Evolutionary conservation across 2,329 filamentous ascomycete species (phyloP).

Genomic region (Apiospora hydei): DNA sequence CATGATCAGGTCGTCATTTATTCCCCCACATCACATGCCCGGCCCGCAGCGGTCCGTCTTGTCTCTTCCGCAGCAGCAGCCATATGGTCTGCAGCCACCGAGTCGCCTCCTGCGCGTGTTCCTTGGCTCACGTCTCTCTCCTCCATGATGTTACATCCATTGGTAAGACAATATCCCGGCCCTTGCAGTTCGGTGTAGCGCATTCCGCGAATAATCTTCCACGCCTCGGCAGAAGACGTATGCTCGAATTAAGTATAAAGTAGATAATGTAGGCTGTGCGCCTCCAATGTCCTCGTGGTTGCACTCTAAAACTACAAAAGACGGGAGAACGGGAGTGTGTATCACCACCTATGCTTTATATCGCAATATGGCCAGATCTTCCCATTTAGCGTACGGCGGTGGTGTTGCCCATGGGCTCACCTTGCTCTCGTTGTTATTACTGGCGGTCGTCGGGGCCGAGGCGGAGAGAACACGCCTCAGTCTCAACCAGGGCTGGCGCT

Average conservation of each 20-base stretch:
- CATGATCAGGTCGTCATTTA: neutral
- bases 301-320: neutral
- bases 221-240: neutral
- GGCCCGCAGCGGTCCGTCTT: neutral
- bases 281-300: neutral
- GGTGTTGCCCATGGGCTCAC: neutral
- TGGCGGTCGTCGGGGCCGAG: neutral
- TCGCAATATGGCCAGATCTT: constrained; percentile 6
- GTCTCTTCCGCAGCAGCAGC: neutral
- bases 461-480: constrained; percentile 41
- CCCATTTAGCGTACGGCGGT: neutral
- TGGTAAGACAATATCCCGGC: neutral
- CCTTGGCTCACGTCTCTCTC: constrained; percentile 7
- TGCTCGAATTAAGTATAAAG: neutral
- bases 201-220: constrained; percentile 15
- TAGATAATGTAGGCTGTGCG: neutral
- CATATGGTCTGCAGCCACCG: neutral
- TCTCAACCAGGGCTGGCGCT: constrained; percentile 45
- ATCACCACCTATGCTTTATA: neutral
- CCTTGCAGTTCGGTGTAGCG: constrained; percentile 13
- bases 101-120: neutral
- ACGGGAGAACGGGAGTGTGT: neutral
- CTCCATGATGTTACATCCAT: constrained; percentile 9
- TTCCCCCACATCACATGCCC: neutral
- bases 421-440: constrained; percentile 1